These are phyloP conservation scores for Fusarium fracticaudum DNA, from an alignment of 2,329 filamentous ascomycete genomes.

Conservation along the genomic window DNA sequence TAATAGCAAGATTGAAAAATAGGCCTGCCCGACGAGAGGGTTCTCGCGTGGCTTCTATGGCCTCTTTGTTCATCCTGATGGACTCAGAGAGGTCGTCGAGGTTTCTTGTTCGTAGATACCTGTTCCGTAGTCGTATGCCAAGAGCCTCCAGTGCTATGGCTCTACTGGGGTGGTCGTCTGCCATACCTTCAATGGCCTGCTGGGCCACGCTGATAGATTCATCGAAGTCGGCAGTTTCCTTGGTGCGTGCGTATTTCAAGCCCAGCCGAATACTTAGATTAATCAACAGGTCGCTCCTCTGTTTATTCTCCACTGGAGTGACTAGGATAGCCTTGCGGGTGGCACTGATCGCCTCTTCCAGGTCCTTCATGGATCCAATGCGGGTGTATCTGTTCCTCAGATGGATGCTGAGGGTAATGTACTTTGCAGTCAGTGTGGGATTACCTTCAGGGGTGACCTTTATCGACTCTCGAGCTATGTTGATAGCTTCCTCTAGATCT, in stretches of 20 bases:
- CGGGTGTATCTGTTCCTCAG: too few relatives aligned
- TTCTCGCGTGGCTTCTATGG: rapidly evolving
- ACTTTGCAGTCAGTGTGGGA: neutral
- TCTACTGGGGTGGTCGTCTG: too few relatives aligned
- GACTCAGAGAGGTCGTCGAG: rapidly evolving
- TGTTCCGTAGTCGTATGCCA: neutral
- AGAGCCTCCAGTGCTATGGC: neutral
- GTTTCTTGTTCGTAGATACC: neutral
- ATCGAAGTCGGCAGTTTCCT: too few relatives aligned
- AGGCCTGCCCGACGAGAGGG: neutral
- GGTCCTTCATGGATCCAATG: too few relatives aligned
- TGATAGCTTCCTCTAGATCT: neutral
- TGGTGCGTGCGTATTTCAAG: too few relatives aligned
- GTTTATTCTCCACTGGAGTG: too few relatives aligned
- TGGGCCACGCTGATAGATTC: too few relatives aligned
- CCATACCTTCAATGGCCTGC: too few relatives aligned
- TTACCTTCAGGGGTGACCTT: neutral
- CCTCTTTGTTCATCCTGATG: neutral
- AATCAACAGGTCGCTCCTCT: too few relatives aligned
- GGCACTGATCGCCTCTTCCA: too few relatives aligned
- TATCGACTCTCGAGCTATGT: neutral
- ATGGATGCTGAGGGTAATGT: neutral
- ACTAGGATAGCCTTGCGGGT: too few relatives aligned
- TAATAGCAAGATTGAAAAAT: rapidly evolving
- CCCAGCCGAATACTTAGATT: too few relatives aligned